A percentile compares a stretch with the other conserved stretches of the same genome.
Evolutionary conservation across 805 yeast species (phyloP).

Genomic region (Yamadazyma insecticola): DNA sequence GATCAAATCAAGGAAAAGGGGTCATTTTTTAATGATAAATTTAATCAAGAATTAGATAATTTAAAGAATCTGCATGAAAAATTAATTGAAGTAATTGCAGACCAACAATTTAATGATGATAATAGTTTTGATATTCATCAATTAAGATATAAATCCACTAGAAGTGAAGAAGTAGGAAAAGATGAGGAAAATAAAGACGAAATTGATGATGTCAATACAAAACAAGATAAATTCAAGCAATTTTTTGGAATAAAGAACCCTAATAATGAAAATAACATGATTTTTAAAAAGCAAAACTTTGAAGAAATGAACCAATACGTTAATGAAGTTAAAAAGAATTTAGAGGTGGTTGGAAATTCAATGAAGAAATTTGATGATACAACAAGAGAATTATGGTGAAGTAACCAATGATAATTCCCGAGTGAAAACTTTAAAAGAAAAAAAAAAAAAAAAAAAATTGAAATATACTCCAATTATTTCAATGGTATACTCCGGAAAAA

Average conservation of each 20-base stretch:
- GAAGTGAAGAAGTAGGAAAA: neutral
- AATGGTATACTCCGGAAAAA: too few species aligned
- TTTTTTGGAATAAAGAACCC: slow-evolving; percentile 19
- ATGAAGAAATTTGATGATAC: slow-evolving; percentile 44
- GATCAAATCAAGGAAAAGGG: slow-evolving; percentile 36
- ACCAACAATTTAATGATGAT: slow-evolving; percentile 20
- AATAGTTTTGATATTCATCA: slow-evolving; percentile 14
- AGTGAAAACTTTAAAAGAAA: too few species aligned
- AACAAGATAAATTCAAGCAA: slow-evolving; percentile 16
- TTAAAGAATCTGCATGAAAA: slow-evolving; percentile 53
- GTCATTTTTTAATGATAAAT: slow-evolving; percentile 49
- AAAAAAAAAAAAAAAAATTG: too few species aligned
- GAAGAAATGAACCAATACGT: slow-evolving; percentile 47
- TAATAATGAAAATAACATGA: slow-evolving; percentile 12
- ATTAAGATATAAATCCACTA: slow-evolving; percentile 21
- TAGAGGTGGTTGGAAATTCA: slow-evolving; percentile 50
- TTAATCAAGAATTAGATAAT: slow-evolving; percentile 46
- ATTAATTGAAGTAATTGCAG: slow-evolving; percentile 29
- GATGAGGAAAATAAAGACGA: slow-evolving; percentile 21
- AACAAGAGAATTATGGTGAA: slow-evolving; percentile 39
- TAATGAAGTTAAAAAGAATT: slow-evolving; percentile 41
- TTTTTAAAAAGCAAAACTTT: slow-evolving; percentile 49
- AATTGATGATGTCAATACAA: slow-evolving; percentile 4
- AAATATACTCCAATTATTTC: too few species aligned
- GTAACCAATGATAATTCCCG: too few species aligned